phyloP scores from a whole-genome alignment of 2,329 filamentous ascomycete species.

The Aspergillus floridensis region DNA sequence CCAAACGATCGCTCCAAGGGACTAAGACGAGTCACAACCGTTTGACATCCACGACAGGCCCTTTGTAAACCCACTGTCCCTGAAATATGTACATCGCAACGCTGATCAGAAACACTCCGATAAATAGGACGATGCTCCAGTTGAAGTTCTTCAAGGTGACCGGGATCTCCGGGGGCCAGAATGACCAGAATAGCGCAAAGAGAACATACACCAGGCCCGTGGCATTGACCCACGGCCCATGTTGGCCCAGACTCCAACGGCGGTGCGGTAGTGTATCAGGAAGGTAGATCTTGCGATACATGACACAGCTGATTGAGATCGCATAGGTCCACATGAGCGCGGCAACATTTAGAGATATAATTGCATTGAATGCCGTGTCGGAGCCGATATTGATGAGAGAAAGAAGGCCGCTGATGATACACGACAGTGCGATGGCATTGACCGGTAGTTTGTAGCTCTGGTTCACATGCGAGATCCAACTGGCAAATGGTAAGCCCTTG shows the following conservation, averaged over 20 bases:
- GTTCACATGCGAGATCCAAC: slow-evolving; percentile 40
- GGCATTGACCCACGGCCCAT: slow-evolving; percentile 46
- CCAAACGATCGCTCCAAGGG: no score
- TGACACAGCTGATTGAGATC: slow-evolving; percentile 47
- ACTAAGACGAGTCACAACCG: not conserved
- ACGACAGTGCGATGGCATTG: slow-evolving; percentile 37
- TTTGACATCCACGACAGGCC: slow-evolving; percentile 26
- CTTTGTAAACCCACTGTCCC: slow-evolving; percentile 31
- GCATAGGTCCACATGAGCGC: slow-evolving; percentile 52
- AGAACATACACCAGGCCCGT: slow-evolving; percentile 45
- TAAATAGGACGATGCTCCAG: slow-evolving; percentile 50
- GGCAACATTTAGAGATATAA: slow-evolving; percentile 50
- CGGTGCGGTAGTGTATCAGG: slow-evolving; percentile 38
- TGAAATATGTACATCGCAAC: slow-evolving; percentile 39
- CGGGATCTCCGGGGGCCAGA: slow-evolving; percentile 44
- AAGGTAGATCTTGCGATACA: slow-evolving; percentile 43
- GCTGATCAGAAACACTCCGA: slow-evolving; percentile 39
- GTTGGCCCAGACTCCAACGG: slow-evolving; percentile 45
- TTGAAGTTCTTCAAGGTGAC: slow-evolving; percentile 48
- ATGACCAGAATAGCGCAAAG: slow-evolving; percentile 48
- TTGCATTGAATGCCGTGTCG: slow-evolving; percentile 51
- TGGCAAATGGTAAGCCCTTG: slow-evolving; percentile 42
- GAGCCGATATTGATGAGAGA: slow-evolving; percentile 54
- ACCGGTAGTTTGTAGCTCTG: slow-evolving; percentile 41
- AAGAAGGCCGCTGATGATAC: slow-evolving; percentile 36